phyloP scores from a whole-genome alignment of 371 early-diverging fungal genomes.

The Mucor plumbeus region DNA sequence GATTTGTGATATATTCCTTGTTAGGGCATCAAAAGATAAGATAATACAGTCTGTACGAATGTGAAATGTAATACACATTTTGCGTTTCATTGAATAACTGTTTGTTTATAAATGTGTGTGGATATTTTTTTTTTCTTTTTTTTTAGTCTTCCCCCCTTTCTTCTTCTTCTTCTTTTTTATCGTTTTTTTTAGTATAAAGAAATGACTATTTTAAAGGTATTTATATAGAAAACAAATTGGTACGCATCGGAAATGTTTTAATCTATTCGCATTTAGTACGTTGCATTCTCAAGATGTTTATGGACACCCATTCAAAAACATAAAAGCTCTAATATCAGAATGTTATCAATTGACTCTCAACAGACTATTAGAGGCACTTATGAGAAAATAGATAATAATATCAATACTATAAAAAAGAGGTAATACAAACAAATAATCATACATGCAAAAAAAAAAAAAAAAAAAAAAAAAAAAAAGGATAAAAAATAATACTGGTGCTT shows the following conservation, averaged over 20 bases:
- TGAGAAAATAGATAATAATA: constrained; percentile 78
- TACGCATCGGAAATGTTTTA: too few relatives aligned
- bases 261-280: neutral
- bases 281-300: neutral
- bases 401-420: constrained; percentile 88
- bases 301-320: neutral
- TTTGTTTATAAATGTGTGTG: constrained; percentile 3
- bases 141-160: neutral
- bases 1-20: neutral
- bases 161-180: neutral
- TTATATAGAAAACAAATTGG: neutral
- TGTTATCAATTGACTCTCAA: neutral
- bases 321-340: neutral
- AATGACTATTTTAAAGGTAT: neutral
- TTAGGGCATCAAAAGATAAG: neutral
- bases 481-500: neutral
- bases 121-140: neutral
- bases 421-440: constrained; percentile 30
- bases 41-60: neutral
- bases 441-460: too few relatives aligned
- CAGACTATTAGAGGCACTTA: neutral
- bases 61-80: neutral
- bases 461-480: neutral
- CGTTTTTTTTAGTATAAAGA: neutral
- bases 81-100: neutral